A percentile compares a stretch with the other conserved stretches of the same genome.
These are phyloP conservation scores for Cercospora brassicicola DNA, from an alignment of 2,329 filamentous ascomycete genomes.

Conservation along the genomic window DNA sequence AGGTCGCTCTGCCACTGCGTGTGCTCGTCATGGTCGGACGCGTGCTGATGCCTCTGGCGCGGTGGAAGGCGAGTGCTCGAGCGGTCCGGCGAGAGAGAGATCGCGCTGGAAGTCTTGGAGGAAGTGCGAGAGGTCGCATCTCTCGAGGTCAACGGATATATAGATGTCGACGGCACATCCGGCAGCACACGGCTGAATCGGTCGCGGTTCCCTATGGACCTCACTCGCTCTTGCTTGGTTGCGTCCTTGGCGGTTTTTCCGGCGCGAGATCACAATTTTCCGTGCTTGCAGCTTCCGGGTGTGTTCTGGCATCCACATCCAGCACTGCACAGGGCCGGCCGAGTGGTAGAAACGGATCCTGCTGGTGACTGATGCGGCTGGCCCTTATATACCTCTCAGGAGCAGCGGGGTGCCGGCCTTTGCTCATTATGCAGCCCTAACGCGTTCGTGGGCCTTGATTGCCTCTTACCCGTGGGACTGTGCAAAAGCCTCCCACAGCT, in stretches of 20 bases:
- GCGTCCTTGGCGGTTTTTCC: background rate
- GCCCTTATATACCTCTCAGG: background rate
- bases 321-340: background rate
- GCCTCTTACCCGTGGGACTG: background rate
- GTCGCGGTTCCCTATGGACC: background rate
- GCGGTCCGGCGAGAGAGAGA: background rate
- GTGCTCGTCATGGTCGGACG: background rate
- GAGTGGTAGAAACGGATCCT: background rate
- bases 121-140: background rate
- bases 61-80: background rate
- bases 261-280: background rate
- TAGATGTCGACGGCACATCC: background rate
- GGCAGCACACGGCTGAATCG: background rate
- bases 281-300: background rate
- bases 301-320: background rate
- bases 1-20: background rate
- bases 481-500: background rate
- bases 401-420: background rate
- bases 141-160: background rate
- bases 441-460: background rate
- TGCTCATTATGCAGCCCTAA: background rate
- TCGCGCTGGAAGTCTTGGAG: background rate
- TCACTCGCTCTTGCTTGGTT: background rate
- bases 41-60: background rate
- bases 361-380: background rate